phyloP scores from a whole-genome alignment of 2,329 filamentous ascomycete genomes.

The Aspergillus tanneri region DNA sequence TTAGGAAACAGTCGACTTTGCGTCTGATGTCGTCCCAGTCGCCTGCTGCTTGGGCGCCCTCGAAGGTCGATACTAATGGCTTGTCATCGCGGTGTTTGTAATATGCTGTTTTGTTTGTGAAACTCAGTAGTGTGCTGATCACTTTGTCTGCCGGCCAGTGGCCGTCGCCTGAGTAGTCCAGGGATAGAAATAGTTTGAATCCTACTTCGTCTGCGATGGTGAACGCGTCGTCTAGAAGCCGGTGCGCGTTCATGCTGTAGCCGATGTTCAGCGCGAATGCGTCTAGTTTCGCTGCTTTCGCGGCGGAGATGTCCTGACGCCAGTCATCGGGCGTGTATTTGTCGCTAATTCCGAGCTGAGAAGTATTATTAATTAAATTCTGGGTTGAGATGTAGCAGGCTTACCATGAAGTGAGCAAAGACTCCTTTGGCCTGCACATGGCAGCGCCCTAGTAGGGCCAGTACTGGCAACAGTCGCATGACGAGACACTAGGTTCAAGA shows the following conservation, averaged over 20 bases:
- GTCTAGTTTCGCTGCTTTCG: constrained; percentile 40
- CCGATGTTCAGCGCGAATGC: constrained; percentile 45
- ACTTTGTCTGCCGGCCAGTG: constrained; percentile 32
- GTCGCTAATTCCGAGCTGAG: constrained; percentile 27
- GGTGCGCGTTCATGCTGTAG: constrained; percentile 23
- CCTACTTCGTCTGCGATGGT: constrained; percentile 24
- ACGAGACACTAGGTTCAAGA: background rate
- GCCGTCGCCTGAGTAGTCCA: constrained; percentile 38
- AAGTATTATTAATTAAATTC: background rate
- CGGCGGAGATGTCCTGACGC: constrained; percentile 35
- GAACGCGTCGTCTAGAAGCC: constrained; percentile 26
- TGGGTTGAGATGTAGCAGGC: background rate
- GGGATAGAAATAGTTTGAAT: constrained; percentile 40
- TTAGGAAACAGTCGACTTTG: constrained; percentile 42
- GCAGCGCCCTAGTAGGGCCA: constrained; percentile 5
- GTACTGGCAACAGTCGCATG: constrained; percentile 4
- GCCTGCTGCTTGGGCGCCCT: constrained; percentile 42
- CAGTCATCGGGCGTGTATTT: constrained; percentile 29
- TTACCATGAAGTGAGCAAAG: constrained; percentile 38
- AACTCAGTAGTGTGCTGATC: constrained; percentile 26
- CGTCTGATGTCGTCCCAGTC: constrained; percentile 50
- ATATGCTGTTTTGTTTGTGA: constrained; percentile 27
- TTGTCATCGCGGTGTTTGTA: constrained; percentile 26
- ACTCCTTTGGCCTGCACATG: constrained; percentile 24
- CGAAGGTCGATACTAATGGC: constrained; percentile 46